Base-by-base conservation (phyloP, 164 flowering plant genomes). In the Liriodendron chinense region DNA sequence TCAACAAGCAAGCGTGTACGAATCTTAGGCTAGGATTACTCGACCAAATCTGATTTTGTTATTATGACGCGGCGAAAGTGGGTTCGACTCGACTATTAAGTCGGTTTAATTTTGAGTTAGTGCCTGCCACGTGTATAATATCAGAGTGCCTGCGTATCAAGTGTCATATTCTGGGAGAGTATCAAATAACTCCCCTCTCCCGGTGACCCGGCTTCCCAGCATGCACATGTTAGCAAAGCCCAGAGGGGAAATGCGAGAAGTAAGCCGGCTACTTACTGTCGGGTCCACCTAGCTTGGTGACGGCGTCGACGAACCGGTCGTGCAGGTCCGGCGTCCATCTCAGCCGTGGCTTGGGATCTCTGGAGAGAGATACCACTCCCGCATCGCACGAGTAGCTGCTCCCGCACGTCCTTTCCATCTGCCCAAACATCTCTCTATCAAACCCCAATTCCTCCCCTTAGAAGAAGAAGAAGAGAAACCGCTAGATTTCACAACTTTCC, bases 251-350 rank as follows among this genome's bases (percentile, higher is more conserved):
- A 53, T 12, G 10, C 0, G 59, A 53, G 9, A 53, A 63, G 65
- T 9, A 22, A 63, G 24, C 4, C 14, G 18, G 69, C 43, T 3
- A 80, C 88, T 74, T 67, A 82, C 85, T 82, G 22, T 82, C 82
- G 9, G 85, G 85, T 14, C 85, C 85, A 16, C 85, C 85, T 20
- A 82, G 85, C 77, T 80, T 77, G 23, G 82, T 78, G 43, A 82
- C 81, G 0, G 82, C 85, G 34, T 80, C 82, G 4, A 82, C 85
- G 50, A 82, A 82, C 16, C 82, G 79, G 22, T 78, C 77, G 43
- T 82, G 85, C 56, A 82, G 85, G 47, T 82, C 85, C 8, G 82
- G 80, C 28, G 85, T 82, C 85, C 85, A 82, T 59, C 85, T 48
- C 1, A 82, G 76, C 3, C 85, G 74, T 1, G 81, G 82, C 72